Conservation (phyloP, 2,329 filamentous ascomycete genomes). For the Talaromyces sp. region DNA sequence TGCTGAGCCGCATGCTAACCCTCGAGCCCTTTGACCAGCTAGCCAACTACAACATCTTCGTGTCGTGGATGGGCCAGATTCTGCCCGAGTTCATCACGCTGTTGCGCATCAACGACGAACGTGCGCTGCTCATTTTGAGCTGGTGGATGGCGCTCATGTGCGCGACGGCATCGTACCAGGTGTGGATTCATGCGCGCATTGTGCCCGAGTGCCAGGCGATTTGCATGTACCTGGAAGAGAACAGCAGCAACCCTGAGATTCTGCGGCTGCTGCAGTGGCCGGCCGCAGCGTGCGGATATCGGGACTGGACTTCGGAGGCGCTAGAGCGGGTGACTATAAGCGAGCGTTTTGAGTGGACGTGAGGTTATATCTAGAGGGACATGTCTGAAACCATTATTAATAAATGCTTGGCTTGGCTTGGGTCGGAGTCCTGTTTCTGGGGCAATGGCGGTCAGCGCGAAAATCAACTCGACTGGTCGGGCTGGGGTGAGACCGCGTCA, state of each 20-base stretch:
- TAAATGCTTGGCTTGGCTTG: not conserved
- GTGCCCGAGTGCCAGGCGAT: conserved; percentile 33
- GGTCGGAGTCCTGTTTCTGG: not conserved
- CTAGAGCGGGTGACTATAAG: conserved; percentile 1
- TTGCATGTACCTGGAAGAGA: conserved; percentile 32
- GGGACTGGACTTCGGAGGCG: not conserved
- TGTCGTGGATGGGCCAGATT: conserved; percentile 32
- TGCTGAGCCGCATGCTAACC: conserved; percentile 28
- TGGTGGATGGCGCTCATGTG: conserved; percentile 27
- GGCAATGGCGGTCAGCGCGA: not conserved
- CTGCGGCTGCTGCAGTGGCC: conserved; percentile 29
- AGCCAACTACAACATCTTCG: conserved; percentile 22
- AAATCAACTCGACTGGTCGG: not conserved
- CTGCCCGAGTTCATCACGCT: conserved; percentile 24
- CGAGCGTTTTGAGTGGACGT: not conserved
- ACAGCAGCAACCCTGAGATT: conserved; percentile 21
- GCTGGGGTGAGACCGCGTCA: not conserved
- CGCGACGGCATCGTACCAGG: conserved; percentile 6
- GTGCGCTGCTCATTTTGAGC: conserved; percentile 29
- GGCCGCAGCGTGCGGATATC: conserved; percentile 28
- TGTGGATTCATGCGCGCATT: conserved; percentile 27
- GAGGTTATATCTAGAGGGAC: not conserved
- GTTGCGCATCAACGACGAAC: conserved; percentile 26
- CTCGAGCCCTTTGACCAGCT: conserved; percentile 18
- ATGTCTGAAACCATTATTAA: not conserved